A percentile compares a stretch with the other conserved stretches of the same genome.
phyloP scores from a whole-genome alignment of 73 alveolate genomes.

The Urostyla sp. region DNA sequence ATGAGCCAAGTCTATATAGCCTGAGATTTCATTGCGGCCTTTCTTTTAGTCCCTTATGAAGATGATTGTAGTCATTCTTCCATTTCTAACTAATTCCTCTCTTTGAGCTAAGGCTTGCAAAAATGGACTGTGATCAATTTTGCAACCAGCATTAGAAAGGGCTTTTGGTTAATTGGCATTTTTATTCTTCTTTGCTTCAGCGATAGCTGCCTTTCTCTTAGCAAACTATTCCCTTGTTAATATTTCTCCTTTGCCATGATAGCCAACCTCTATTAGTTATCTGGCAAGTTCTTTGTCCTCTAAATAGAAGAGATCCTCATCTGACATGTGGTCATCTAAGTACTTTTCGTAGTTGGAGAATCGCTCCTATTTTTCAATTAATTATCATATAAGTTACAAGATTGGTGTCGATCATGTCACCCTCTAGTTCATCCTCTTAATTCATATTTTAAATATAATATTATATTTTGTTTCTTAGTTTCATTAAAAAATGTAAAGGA shows the following conservation, averaged over 20 bases:
- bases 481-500: no score
- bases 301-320: constrained; percentile 90
- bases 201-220: constrained; percentile 91
- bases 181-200: constrained; percentile 85
- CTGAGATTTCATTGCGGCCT: constrained; percentile 89
- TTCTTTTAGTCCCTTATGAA: constrained; percentile 89
- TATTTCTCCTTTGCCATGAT: constrained; percentile 96
- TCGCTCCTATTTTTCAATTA: constrained; percentile 68
- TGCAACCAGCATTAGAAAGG: constrained; percentile 84
- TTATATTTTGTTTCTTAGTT: no score
- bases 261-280: constrained; percentile 92
- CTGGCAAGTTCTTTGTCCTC: constrained; percentile 98
- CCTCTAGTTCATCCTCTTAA: constrained; percentile 74
- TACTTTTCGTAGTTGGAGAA: constrained; percentile 93
- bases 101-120: constrained; percentile 88
- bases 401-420: constrained; percentile 78
- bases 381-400: no score
- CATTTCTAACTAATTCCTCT: constrained; percentile 91
- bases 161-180: constrained; percentile 84
- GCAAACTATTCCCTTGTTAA: constrained; percentile 92
- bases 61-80: constrained; percentile 96
- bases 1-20: constrained; percentile 96
- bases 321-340: constrained; percentile 92
- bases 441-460: no score
- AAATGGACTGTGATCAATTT: constrained; percentile 82